A percentile compares a stretch with the other conserved stretches of the same genome.
These are phyloP conservation scores for Spergularia marina DNA, from an alignment of 148 eudicot genomes.

Conservation along the genomic window DNA sequence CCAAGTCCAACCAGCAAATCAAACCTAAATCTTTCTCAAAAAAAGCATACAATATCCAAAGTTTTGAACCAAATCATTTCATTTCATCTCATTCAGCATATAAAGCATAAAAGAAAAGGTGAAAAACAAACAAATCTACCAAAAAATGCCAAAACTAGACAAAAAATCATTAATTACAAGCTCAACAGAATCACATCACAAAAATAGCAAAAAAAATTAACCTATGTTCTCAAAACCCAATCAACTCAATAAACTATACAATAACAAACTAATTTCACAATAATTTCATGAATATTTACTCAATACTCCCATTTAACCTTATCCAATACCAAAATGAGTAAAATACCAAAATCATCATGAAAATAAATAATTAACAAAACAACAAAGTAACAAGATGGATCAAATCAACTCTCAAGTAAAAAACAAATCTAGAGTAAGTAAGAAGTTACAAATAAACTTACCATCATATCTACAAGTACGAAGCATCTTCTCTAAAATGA, in stretches of 20 bases:
- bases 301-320: slow-evolving; percentile 1
- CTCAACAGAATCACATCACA: not conserved
- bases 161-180: not conserved
- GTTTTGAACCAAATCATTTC: not conserved
- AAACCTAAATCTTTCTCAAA: not conserved
- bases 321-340: slow-evolving; percentile 2
- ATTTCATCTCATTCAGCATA: not conserved
- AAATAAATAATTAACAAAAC: slow-evolving; percentile 3
- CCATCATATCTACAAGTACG: slow-evolving; percentile 79
- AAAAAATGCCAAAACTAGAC: not conserved
- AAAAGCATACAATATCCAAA: slow-evolving; percentile 6
- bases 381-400: not conserved
- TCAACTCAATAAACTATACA: not conserved
- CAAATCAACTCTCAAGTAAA: not conserved
- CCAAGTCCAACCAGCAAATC: slow-evolving; percentile 11
- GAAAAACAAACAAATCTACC: not conserved
- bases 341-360: not conserved
- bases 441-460: slow-evolving; percentile 10
- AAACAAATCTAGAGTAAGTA: not conserved
- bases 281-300: not conserved
- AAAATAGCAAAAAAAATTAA: not conserved
- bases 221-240: not conserved
- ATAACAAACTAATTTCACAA: not conserved
- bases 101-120: not conserved
- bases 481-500: slow-evolving; percentile 94